phyloP scores from a whole-genome alignment of 2,329 filamentous ascomycete genomes.

The Colletotrichum sp. region DNA sequence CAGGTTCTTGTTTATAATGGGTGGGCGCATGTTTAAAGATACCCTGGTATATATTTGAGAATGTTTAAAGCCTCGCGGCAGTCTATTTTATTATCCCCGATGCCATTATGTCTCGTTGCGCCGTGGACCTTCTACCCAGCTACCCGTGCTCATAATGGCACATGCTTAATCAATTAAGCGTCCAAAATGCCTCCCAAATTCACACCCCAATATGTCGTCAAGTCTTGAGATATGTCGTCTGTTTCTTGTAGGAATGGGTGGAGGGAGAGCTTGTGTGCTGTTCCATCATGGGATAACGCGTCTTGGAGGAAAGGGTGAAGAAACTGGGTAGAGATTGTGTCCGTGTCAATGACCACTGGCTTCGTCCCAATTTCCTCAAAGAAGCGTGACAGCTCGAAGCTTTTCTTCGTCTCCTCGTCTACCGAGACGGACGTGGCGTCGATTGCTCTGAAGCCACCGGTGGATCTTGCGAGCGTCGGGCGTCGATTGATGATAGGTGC shows the following conservation, averaged over 20 bases:
- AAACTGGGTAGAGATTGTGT: not conserved
- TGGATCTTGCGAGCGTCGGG: not conserved
- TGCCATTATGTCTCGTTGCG: not conserved
- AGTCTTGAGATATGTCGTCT: not conserved
- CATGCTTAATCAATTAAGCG: not conserved
- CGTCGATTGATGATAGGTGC: not conserved
- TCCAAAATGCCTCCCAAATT: not conserved
- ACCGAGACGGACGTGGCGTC: not conserved
- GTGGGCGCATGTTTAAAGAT: constrained; percentile 59
- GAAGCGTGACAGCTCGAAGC: not conserved
- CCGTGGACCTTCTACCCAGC: not conserved
- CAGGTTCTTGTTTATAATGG: constrained; percentile 62
- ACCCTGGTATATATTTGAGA: not conserved
- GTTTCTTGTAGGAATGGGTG: not conserved
- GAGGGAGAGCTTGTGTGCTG: not conserved
- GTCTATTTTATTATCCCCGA: not conserved
- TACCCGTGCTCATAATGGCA: not conserved
- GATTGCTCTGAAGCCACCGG: not conserved
- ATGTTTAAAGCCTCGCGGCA: not conserved
- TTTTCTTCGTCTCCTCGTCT: not conserved
- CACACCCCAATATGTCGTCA: not conserved
- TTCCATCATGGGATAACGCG: not conserved
- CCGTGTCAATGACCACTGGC: not conserved
- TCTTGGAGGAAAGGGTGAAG: not conserved
- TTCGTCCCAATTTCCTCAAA: not conserved